Evolutionary conservation across 176 grass and related monocot species (phyloP), one percentile per base, ranked within the genome.

Genomic region (Avena sativa): DNA sequence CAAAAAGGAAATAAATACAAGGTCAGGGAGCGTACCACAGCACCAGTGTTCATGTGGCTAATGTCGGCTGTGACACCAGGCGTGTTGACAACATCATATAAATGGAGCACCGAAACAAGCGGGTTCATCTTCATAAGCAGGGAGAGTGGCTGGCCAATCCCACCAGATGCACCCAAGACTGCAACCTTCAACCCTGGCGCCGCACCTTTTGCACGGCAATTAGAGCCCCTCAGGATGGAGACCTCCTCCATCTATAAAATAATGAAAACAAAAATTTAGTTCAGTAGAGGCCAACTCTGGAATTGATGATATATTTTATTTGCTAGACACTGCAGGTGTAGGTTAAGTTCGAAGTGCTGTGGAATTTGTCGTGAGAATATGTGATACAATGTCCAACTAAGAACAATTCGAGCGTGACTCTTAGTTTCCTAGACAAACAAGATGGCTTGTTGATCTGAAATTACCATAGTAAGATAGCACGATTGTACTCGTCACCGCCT

Each of bases 71-170:
- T 95, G 63, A 98, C 95, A 91, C 95, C 95, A 61, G 93, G 93
- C 12, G 89, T 76, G 70, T 95, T 98, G 43, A 92, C 93, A 76
- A 98, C 93, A 89, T 98, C 95, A 2, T 98, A 98, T 1, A 98
- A 87, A 86, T 98, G 91, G 50, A 98, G 91, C 73, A 92, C 86
- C 5, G 93, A 95, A 61, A 98, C 88, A 81, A 95, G 88, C 61
- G 91, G 88, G 63, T 93, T 98, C 88, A 98, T 98, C 88, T 98
- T 98, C 95, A 98, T 92, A 52, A 95, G 86, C 71, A 98, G 67
- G 20, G 91, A 78, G 10, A 98, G 93, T 2, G 95, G 91, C 86
- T 98, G 95, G 8, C 95, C 95, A 0, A 98, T 98, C 75, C 95
- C 95, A 89, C 95, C 95, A 12, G 95, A 85, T 4, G 95, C 93